These are phyloP conservation scores for Serendipita sp. DNA, from an alignment of 1,284 basidiomycete genomes.

Conservation along the genomic window DNA sequence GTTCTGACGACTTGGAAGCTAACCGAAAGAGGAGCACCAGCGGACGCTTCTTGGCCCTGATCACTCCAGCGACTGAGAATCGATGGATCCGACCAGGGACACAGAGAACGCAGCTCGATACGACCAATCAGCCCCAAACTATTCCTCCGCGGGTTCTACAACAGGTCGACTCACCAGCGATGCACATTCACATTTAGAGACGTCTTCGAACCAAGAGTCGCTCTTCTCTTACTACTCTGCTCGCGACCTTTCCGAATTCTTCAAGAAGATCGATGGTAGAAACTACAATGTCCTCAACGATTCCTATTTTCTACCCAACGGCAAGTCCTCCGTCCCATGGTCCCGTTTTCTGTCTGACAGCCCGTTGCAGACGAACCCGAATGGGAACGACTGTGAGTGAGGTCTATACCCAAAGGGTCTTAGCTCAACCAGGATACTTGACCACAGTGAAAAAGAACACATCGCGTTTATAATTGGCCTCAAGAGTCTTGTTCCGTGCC, in stretches of 20 bases:
- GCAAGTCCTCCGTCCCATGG: neutral
- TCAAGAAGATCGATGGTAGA: neutral
- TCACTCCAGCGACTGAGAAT: too few relatives aligned
- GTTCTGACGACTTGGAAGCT: too few relatives aligned
- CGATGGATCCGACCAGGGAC: too few relatives aligned
- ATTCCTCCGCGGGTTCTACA: neutral
- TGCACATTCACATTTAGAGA: neutral
- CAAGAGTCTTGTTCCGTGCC: neutral
- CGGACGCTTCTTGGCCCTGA: too few relatives aligned
- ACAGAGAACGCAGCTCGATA: neutral
- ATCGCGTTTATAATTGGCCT: neutral
- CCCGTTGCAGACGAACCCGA: neutral
- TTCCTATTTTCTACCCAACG: constrained; percentile 1
- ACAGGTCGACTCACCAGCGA: neutral
- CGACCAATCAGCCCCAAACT: neutral
- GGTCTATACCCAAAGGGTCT: neutral
- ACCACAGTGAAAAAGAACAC: neutral
- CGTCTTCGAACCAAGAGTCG: neutral
- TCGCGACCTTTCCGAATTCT: neutral
- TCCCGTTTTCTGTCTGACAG: neutral
- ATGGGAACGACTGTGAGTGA: neutral
- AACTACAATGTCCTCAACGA: neutral
- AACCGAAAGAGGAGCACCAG: too few relatives aligned
- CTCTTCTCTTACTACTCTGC: neutral
- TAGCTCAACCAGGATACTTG: neutral